phyloP scores from a whole-genome alignment of 2,329 filamentous ascomycete genomes.

The Colletotrichum caudatum region DNA sequence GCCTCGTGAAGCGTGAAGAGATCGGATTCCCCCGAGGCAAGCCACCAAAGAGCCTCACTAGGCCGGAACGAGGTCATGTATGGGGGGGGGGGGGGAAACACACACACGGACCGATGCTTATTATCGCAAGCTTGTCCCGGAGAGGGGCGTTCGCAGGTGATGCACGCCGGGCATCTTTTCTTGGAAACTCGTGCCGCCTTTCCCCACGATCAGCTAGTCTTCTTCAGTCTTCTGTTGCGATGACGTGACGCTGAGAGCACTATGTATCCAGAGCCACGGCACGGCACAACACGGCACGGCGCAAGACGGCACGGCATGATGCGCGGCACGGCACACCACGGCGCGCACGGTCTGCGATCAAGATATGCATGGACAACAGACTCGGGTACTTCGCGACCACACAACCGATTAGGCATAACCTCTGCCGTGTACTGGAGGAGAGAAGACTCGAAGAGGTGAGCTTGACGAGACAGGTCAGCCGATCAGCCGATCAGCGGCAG shows the following conservation, averaged over 20 bases:
- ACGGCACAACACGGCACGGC: not conserved
- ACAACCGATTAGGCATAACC: not conserved
- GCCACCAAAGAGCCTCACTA: conserved; percentile 36
- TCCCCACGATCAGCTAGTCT: not conserved
- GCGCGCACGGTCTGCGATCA: not conserved
- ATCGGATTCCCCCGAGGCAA: conserved; percentile 30
- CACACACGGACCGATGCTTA: conserved; percentile 34
- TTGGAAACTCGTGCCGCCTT: not conserved
- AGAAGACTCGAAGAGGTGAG: not conserved
- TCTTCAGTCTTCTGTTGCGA: not conserved
- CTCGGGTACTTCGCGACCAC: not conserved
- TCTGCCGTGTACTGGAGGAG: not conserved
- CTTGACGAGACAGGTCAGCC: not conserved
- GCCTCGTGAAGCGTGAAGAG: conserved; percentile 19
- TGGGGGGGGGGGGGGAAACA: too few relatives aligned
- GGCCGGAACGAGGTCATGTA: conserved; percentile 7
- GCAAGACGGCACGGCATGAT: not conserved
- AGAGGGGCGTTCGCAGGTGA: conserved; percentile 24
- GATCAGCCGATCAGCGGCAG: not conserved
- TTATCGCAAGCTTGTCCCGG: conserved; percentile 22
- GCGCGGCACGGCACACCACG: not conserved
- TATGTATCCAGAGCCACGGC: not conserved
- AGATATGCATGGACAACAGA: not conserved
- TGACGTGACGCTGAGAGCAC: not conserved
- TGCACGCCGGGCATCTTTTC: conserved; percentile 3